Conservation (phyloP, 2,329 filamentous ascomycete species). For the Penicillium sp. region DNA sequence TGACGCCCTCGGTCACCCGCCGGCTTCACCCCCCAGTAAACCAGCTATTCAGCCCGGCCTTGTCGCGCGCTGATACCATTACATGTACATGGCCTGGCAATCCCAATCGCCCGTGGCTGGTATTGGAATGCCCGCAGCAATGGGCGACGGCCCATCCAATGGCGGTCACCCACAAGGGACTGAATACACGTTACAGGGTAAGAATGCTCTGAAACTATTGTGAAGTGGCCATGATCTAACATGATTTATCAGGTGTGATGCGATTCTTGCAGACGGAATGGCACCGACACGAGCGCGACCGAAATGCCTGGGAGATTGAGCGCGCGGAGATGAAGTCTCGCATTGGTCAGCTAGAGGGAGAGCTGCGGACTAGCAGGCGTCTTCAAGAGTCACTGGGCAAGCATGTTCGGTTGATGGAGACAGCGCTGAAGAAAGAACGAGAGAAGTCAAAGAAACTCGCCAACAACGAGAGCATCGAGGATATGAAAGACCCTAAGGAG, state of each 20-base stretch:
- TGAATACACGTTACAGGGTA: slow-evolving; percentile 72
- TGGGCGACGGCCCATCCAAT: slow-evolving; percentile 41
- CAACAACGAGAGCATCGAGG: slow-evolving; percentile 54
- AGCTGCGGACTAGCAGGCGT: slow-evolving; percentile 80
- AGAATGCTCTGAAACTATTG: slow-evolving; percentile 19
- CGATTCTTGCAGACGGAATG: slow-evolving; percentile 98
- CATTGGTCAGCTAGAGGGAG: slow-evolving; percentile 91
- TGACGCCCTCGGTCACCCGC: slow-evolving; percentile 2
- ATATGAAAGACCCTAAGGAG: slow-evolving; percentile 45
- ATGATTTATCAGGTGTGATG: slow-evolving; percentile 73
- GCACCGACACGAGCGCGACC: slow-evolving; percentile 96
- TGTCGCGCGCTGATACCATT: slow-evolving; percentile 2
- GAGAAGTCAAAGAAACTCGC: slow-evolving; percentile 61
- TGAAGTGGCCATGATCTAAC: background rate
- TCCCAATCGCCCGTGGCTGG: slow-evolving; percentile 63
- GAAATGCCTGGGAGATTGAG: slow-evolving; percentile 99
- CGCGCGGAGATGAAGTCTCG: slow-evolving; percentile 98
- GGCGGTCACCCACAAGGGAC: slow-evolving; percentile 60
- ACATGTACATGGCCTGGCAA: slow-evolving; percentile 66
- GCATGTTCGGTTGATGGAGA: slow-evolving; percentile 86
- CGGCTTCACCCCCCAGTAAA: background rate
- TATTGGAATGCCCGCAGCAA: slow-evolving; percentile 52
- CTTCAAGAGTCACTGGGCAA: slow-evolving; percentile 86
- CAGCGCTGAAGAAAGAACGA: slow-evolving; percentile 80
- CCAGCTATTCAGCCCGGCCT: background rate